Evolutionary conservation across 495 filamentous ascomycete genomes (phyloP).

Genomic region (Daldinia caldariorum): DNA sequence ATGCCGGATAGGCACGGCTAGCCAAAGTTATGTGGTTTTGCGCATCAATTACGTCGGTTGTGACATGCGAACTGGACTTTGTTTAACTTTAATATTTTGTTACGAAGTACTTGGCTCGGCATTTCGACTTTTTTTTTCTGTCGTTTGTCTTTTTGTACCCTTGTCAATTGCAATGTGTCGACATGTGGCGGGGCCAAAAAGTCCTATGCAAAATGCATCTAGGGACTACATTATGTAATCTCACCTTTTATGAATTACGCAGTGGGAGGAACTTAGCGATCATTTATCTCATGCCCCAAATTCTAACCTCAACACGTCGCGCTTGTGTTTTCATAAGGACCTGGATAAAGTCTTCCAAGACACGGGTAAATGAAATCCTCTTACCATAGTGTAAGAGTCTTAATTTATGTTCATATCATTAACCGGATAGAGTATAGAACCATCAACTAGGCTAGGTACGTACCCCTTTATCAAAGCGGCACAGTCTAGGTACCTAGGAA

Average conservation of each 20-base stretch:
- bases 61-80: constrained; percentile 13
- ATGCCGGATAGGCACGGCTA: constrained; percentile 34
- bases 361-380: background rate
- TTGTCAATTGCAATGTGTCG: constrained; percentile 42
- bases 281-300: no score
- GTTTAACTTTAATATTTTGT: background rate
- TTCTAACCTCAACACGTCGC: no score
- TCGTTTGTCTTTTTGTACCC: constrained; percentile 14
- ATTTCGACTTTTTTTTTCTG: constrained; percentile 17
- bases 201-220: background rate
- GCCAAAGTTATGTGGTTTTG: constrained; percentile 18
- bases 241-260: background rate
- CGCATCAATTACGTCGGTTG: constrained; percentile 35
- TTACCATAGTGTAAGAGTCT: background rate
- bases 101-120: constrained; percentile 7
- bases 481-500: no score
- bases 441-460: no score
- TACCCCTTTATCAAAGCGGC: no score
- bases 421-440: no score
- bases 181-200: background rate
- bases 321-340: no score
- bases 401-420: no score
- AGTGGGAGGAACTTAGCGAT: no score
- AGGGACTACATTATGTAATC: background rate
- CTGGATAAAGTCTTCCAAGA: no score